phyloP scores from a whole-genome alignment of 164 flowering plant genomes.

The Santalum album region DNA sequence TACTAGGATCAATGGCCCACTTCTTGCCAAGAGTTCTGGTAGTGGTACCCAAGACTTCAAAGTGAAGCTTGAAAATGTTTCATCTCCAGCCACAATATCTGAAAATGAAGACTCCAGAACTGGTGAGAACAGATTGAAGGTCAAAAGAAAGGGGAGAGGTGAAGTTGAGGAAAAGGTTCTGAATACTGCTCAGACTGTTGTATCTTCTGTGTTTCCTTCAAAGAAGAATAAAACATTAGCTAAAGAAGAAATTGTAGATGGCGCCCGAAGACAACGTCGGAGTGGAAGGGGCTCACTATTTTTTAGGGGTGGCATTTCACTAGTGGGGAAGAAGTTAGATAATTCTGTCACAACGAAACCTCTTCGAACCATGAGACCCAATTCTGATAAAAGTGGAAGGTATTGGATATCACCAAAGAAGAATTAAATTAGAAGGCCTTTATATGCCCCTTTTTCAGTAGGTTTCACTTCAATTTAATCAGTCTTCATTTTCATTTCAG shows the following conservation, averaged over 20 bases:
- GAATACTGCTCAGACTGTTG: constrained; percentile 30
- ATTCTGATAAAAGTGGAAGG: constrained; percentile 77
- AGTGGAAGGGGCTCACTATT: constrained; percentile 56
- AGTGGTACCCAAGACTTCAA: constrained; percentile 40
- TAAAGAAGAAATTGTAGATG: constrained; percentile 61
- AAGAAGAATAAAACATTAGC: constrained; percentile 46
- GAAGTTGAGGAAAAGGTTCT: constrained; percentile 38
- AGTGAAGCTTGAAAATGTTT: constrained; percentile 47
- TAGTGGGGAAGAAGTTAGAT: constrained; percentile 51
- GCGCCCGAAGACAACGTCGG: constrained; percentile 71
- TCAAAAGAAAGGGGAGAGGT: constrained; percentile 25
- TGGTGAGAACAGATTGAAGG: constrained; percentile 49
- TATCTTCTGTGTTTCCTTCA: constrained; percentile 21
- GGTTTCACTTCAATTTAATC: too few species aligned
- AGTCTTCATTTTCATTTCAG: too few species aligned
- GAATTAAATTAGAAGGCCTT: too few species aligned
- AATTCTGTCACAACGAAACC: constrained; percentile 43
- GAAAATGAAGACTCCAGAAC: constrained; percentile 87
- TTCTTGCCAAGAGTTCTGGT: constrained; percentile 23
- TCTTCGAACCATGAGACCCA: constrained; percentile 33
- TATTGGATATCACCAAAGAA: constrained; percentile 13
- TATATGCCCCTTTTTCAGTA: too few species aligned
- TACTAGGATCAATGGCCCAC: constrained; percentile 29
- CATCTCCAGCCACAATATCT: constrained; percentile 67
- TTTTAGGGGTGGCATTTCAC: constrained; percentile 39